Percentiles rank a stretch among this genome's conserved stretches.
Evolutionary conservation across 805 yeast genomes (phyloP).

Genomic region (Teunomyces kruisii): DNA sequence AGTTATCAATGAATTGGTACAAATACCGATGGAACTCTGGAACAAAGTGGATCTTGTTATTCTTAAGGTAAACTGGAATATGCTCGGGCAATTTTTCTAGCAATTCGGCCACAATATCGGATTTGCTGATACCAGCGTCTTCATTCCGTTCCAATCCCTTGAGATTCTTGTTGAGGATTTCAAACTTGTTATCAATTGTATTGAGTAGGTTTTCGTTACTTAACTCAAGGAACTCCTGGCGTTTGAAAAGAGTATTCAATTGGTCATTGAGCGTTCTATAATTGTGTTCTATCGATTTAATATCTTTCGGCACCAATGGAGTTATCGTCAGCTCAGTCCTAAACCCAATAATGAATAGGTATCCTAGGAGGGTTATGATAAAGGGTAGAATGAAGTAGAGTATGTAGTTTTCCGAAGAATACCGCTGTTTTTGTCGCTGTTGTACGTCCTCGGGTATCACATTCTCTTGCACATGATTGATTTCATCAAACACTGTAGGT

Average conservation of each 20-base stretch:
- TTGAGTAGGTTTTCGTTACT: constrained; percentile 15
- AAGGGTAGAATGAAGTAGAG: background rate
- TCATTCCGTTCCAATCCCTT: constrained; percentile 15
- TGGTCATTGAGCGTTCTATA: constrained; percentile 1
- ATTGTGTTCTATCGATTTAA: constrained; percentile 3
- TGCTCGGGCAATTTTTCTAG: constrained; percentile 25
- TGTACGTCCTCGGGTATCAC: background rate
- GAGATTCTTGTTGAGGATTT: constrained; percentile 10
- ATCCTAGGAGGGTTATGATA: background rate
- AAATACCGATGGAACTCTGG: constrained; percentile 41
- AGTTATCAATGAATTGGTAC: constrained; percentile 31
- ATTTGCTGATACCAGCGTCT: constrained; percentile 12
- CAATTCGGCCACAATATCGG: constrained; percentile 18
- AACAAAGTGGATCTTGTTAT: constrained; percentile 34
- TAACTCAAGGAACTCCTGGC: constrained; percentile 18
- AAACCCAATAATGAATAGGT: background rate
- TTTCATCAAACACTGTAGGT: background rate
- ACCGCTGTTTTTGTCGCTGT: background rate
- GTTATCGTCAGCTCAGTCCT: background rate
- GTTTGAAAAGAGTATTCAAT: constrained; percentile 12
- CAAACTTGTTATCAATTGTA: constrained; percentile 16
- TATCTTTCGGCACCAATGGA: background rate
- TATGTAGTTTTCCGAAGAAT: background rate
- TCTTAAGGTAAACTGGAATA: constrained; percentile 32
- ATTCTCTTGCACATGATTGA: constrained; percentile 1